These are phyloP conservation scores for Rosellinia necatrix DNA, from an alignment of 2,329 filamentous ascomycete species.

Conservation along the genomic window DNA sequence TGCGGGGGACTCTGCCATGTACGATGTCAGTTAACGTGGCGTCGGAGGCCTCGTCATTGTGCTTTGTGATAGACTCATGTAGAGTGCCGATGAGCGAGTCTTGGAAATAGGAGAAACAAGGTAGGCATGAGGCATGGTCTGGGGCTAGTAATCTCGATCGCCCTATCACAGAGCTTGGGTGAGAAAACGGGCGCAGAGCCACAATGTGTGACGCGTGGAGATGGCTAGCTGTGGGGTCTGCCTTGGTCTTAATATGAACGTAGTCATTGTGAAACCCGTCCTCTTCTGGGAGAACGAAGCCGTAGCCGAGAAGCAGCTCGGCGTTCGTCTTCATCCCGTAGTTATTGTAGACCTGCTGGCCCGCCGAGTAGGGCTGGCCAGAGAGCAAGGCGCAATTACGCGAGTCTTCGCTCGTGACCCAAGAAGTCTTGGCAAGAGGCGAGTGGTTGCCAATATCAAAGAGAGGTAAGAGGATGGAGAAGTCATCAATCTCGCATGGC, in stretches of 20 bases:
- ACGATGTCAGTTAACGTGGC: conserved; percentile 47
- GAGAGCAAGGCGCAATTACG: conserved; percentile 50
- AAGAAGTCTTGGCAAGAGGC: conserved; percentile 58
- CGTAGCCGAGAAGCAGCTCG: conserved; percentile 68
- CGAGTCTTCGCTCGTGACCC: conserved; percentile 55
- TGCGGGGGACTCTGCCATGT: conserved; percentile 48
- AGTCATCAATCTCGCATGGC: conserved; percentile 58
- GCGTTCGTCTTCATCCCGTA: conserved; percentile 77
- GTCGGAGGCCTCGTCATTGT: conserved; percentile 24
- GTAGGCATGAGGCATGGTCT: conserved; percentile 40
- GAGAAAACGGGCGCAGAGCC: conserved; percentile 53
- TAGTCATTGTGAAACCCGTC: conserved; percentile 62
- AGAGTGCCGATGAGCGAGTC: conserved; percentile 59
- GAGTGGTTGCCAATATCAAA: conserved; percentile 76
- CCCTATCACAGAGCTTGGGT: conserved; percentile 55
- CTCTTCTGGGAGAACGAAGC: conserved; percentile 59
- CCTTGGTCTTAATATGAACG: conserved; percentile 57
- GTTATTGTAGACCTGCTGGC: conserved; percentile 61
- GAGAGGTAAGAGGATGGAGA: conserved; percentile 71
- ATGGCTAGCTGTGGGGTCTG: conserved; percentile 36
- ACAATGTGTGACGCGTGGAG: conserved; percentile 47
- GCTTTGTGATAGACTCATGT: conserved; percentile 41
- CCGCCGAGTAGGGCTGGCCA: conserved; percentile 50
- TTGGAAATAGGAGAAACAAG: conserved; percentile 56
- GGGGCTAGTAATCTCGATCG: conserved; percentile 46